Evolutionary conservation across 1,284 basidiomycete genomes (phyloP), one percentile per base, ranked within the genome.

Genomic region (Boletus mariae): DNA sequence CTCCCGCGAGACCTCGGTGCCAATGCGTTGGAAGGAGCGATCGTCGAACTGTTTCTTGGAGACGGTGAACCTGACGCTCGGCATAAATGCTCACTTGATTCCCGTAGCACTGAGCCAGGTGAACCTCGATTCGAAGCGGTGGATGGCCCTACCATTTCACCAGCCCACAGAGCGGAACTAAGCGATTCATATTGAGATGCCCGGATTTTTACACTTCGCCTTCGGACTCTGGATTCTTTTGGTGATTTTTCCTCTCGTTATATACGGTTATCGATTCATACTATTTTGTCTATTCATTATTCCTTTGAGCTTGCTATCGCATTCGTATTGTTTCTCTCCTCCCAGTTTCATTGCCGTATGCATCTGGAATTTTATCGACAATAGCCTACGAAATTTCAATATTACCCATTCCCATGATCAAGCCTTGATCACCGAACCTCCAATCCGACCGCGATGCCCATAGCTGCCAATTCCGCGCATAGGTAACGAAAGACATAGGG

Each of bases 401-500:
- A 26, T 20, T 23, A 29, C n/a, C 5, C 32, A 20, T 12, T 26
- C 32, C 45, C 23, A 8, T 28, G 8, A 31, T 3, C 25, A 26
- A 17, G 23, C 29, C 29, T 31, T 13, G 70, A 76, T 45, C 45
- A 71, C 49, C 58, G 73, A 51, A 90, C 79, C 68, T 87, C 83
- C 46, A 92, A 66, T 29, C 89, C 88, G 47, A 92, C 79, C n/a
- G 85, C 82, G 57, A 92, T 92, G 28, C 89, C 89, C 90, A 92
- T 92, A 5, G 89, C 84, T 25, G 89, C 90, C 51, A 92, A 69
- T 68, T 92, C 89, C 6, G 89, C 89, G 67, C 90, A 92, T 8
- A 95, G 78, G 70, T 94, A 92, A 51, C 92, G 80, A 73, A 95
- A 94, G 45, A 98, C 96, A 67, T 94, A 99, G 6, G 97, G 97